Percentiles rank a stretch among this genome's conserved stretches.
Evolutionary conservation across 1,139 yeast genomes (phyloP).

Genomic region (Pichia norvegensis): DNA sequence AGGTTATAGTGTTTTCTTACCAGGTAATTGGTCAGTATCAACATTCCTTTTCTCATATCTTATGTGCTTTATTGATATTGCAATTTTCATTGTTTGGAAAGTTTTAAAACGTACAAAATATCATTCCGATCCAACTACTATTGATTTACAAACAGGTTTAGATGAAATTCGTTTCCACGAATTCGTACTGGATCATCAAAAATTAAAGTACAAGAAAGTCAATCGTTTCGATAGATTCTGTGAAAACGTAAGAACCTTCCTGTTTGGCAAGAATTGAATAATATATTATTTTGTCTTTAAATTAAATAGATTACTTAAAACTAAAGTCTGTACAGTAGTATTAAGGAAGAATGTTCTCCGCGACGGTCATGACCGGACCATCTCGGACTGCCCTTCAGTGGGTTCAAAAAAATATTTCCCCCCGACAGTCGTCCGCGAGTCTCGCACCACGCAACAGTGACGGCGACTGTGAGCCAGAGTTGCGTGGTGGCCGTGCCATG

Average conservation of each 20-base stretch:
- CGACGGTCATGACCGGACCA: background rate
- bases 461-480: too few species aligned
- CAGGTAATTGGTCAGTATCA: conserved; percentile 60
- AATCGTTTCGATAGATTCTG: conserved; percentile 6
- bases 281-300: background rate
- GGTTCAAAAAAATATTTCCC: too few species aligned
- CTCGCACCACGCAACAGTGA: background rate
- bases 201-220: conserved; percentile 7
- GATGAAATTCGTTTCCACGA: conserved; percentile 55
- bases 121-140: conserved; percentile 36
- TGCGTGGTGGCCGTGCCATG: background rate
- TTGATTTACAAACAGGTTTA: conserved; percentile 49
- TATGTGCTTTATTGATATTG: conserved; percentile 58
- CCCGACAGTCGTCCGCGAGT: background rate
- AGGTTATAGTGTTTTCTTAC: conserved; percentile 61
- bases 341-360: background rate
- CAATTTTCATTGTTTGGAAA: conserved; percentile 51
- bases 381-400: background rate
- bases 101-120: conserved; percentile 43
- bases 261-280: conserved; percentile 15
- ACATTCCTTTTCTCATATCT: conserved; percentile 61
- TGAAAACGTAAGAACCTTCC: conserved; percentile 6
- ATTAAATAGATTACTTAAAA: background rate
- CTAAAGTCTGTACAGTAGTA: too few species aligned
- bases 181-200: conserved; percentile 12